Base-by-base conservation (phyloP, 257 asterid species). In the Datura wrightii region DNA sequence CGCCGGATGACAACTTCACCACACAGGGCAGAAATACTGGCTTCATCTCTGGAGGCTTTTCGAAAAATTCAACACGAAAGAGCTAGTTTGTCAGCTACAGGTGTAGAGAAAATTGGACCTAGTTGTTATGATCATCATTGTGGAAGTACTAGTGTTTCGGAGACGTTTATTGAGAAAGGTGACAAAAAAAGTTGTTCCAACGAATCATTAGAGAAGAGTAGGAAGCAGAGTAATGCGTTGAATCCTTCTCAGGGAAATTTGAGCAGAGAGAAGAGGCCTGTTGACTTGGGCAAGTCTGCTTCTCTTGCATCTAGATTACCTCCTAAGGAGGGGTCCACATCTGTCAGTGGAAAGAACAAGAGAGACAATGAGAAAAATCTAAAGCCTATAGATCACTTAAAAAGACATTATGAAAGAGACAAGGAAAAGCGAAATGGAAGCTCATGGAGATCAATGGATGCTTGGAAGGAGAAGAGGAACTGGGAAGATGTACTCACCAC, bases 1-100 rank as follows among this genome's bases (percentile, higher is more conserved):
- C 98, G 99, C 44, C 93, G 99, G 87, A 97, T 97, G 98, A 97
- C 99, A 78, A 93, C 98, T 89, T 97, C 99, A 83, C 98, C 98
- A n/a, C 94, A 88, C 85, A 97, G 98, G 91, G 99, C 99, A 56
- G 98, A 95, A 86, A 95, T 97, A 87, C 89, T 97, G 83, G 93
- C 98, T 86, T 97, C 99, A 85, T 97, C 99, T 87, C 98, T 97
- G 71, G 99, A 95, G 89, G 98, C 98, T 74, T 97, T 97, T 81
- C 94, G 94, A 88, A 95, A 97, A 91, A 93, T 97, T 85, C 99
- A 96, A 87, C 90, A 90, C 78, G 98, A 92, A 81, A 89, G 99
- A 90, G 92, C 89, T 44, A 87, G 89, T 74, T 89, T 89, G 62
- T 89, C 86, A 78, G 89, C 90, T 69, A 89, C 89, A 24, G 88